Evolutionary conservation across 1,284 basidiomycete genomes (phyloP), one percentile per base, ranked within the genome.

Genomic region (Naganishia sp.): DNA sequence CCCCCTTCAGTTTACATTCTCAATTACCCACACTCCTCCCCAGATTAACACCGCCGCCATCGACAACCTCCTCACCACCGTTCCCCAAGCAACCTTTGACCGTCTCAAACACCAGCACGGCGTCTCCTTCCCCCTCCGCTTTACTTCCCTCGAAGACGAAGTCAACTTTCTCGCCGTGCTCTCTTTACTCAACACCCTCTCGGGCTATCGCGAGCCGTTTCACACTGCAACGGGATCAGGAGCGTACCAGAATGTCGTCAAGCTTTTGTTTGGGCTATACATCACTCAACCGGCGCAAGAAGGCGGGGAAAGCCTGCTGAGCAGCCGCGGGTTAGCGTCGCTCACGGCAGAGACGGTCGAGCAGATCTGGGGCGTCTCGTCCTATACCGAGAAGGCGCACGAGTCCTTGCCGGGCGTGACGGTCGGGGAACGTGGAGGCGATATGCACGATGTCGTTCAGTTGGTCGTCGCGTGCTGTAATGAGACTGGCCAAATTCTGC

Each of bases 171-270:
- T 90, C 42, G 85, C 86, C 42, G 77, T 89, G 6, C 83, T 92
- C 45, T 86, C 87, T 1, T 81, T 92, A 9, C 82, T 93, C 42
- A 92, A 92, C 75, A 90, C 92, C 75, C 88, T 84, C 9, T 90
- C 88, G 1, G 89, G 89, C 39, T 92, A 89, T 75, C 86, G 89
- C 33, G 80, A 83, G 6, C 85, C 87, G 1, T 82, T 93, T 45
- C 89, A 90, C 75, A 76, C 33, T 84, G 85, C 64, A 86, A 87
- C 9, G 85, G 86, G 16, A 84, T 88, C 61, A 44, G 90, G 90
- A 28, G 89, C 90, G 69, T 91, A 87, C 83, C 88, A 92, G 76
- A 86, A 85, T 66, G 88, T 92, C 72, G 84, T 88, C 56, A 86
- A 86, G 2, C 83, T 93, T 56, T 82, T 86, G 33, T 86, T 92